Percentiles rank a stretch among this genome's conserved stretches.
Evolutionary conservation across 2,329 filamentous ascomycete genomes (phyloP).

Genomic region (Xylariales sp.): DNA sequence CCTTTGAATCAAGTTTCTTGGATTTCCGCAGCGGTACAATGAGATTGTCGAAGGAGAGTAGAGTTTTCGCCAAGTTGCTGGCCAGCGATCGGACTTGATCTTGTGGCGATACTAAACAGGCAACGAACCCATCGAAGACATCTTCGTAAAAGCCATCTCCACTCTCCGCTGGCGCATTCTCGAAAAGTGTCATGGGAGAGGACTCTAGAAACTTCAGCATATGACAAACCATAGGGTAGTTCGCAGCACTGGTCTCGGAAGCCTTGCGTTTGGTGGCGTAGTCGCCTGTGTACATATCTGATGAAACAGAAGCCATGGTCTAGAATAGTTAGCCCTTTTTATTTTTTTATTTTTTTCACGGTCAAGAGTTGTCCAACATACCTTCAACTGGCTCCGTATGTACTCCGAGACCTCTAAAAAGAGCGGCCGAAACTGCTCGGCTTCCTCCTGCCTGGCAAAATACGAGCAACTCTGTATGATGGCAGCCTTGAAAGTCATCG

Average conservation of each 20-base stretch:
- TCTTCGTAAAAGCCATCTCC: slow-evolving; percentile 35
- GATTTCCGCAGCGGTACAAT: slow-evolving; percentile 30
- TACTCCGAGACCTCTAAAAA: slow-evolving; percentile 53
- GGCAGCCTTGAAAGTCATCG: slow-evolving; percentile 57
- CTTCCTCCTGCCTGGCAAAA: slow-evolving; percentile 50
- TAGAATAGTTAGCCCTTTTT: slow-evolving; percentile 16
- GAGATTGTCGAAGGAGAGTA: slow-evolving; percentile 37
- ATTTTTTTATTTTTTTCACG: too few species aligned
- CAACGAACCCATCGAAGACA: slow-evolving; percentile 48
- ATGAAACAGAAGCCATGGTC: slow-evolving; percentile 33
- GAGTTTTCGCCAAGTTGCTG: slow-evolving; percentile 39
- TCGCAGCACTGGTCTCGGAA: slow-evolving; percentile 30
- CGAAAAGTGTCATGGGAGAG: slow-evolving; percentile 45
- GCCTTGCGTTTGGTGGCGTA: slow-evolving; percentile 34
- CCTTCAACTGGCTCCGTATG: slow-evolving; percentile 53
- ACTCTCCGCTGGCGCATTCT: slow-evolving; percentile 29
- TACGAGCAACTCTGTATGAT: slow-evolving; percentile 59
- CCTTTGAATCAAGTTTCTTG: slow-evolving; percentile 29
- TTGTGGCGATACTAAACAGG: slow-evolving; percentile 49
- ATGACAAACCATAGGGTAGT: slow-evolving; percentile 40
- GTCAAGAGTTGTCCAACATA: too few species aligned
- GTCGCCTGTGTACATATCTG: slow-evolving; percentile 33
- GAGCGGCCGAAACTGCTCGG: slow-evolving; percentile 47
- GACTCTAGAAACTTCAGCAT: slow-evolving; percentile 55
- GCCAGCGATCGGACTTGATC: slow-evolving; percentile 44